phyloP scores from a whole-genome alignment of 1,284 basidiomycete species.

The Naganishia albida region DNA sequence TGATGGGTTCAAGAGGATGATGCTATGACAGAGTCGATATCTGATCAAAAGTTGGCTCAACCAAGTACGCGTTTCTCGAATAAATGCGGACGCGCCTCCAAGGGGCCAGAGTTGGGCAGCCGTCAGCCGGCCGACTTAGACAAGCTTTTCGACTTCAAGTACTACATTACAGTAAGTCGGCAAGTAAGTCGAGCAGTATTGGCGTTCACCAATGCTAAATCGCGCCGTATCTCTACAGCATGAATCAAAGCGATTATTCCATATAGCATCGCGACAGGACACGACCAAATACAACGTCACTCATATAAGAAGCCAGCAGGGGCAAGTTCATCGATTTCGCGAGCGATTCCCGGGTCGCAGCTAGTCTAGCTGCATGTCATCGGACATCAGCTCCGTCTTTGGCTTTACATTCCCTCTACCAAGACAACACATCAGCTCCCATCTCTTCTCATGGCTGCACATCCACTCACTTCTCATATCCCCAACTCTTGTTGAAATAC shows the following conservation, averaged over 20 bases:
- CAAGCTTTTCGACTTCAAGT: too few species aligned
- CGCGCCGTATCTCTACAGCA: background rate
- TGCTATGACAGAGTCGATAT: background rate
- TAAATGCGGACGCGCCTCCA: conserved; percentile 11
- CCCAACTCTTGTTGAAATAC: conserved; percentile 59
- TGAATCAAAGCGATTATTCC: too few species aligned
- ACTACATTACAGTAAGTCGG: too few species aligned
- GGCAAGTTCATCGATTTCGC: background rate
- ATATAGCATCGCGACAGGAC: background rate
- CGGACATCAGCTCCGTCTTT: conserved; percentile 18
- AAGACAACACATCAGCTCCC: background rate
- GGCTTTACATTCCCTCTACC: conserved; percentile 12
- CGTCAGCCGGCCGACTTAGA: background rate
- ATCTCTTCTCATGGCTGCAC: too few species aligned
- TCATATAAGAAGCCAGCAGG: background rate
- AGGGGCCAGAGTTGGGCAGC: conserved; percentile 1
- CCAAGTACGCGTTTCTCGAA: conserved; percentile 23
- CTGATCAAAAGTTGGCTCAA: conserved; percentile 16
- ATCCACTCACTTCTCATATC: conserved; percentile 51
- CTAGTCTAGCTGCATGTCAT: conserved; percentile 27
- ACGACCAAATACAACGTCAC: conserved; percentile 3
- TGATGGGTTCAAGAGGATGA: background rate
- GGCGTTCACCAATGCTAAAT: too few species aligned
- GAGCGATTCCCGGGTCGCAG: background rate
- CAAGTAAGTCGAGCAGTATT: background rate